Evolutionary conservation across 371 early-diverging fungal species (phyloP).

Genomic region (Nosema muscidifuracis): DNA sequence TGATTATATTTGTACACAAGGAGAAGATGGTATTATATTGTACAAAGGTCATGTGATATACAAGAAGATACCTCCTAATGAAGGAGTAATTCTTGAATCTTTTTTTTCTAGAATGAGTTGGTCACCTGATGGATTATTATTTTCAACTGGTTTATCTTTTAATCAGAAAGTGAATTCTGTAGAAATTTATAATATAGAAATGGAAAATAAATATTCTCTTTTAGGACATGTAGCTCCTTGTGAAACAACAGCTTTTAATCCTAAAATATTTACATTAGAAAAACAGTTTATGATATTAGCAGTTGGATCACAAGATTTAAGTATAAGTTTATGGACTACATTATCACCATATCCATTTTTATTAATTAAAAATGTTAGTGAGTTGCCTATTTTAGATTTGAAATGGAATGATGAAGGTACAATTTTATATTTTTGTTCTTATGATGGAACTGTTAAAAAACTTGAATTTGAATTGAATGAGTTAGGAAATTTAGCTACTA

Average conservation of each 20-base stretch:
- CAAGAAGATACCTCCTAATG: slow-evolving; percentile 29
- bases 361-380: slow-evolving; percentile 58
- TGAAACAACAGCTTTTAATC: slow-evolving; percentile 56
- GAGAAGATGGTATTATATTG: slow-evolving; percentile 51
- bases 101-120: slow-evolving; percentile 58
- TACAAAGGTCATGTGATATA: slow-evolving; percentile 40
- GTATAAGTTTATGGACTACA: slow-evolving; percentile 60
- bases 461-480: slow-evolving; percentile 50
- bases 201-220: slow-evolving; percentile 49
- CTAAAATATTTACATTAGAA: not conserved
- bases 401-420: slow-evolving; percentile 52
- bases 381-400: slow-evolving; percentile 60
- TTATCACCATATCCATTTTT: slow-evolving; percentile 55
- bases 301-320: slow-evolving; percentile 60
- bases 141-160: slow-evolving; percentile 58
- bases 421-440: slow-evolving; percentile 53
- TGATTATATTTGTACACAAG: slow-evolving; percentile 49
- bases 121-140: slow-evolving; percentile 55
- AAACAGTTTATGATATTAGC: slow-evolving; percentile 48
- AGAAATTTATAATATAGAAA: slow-evolving; percentile 44
- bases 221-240: slow-evolving; percentile 61
- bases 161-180: slow-evolving; percentile 51
- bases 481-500: slow-evolving; percentile 41
- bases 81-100: slow-evolving; percentile 55
- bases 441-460: slow-evolving; percentile 59